Conservation (phyloP, 257 asterid genomes). For the Penstemon barbatus region DNA sequence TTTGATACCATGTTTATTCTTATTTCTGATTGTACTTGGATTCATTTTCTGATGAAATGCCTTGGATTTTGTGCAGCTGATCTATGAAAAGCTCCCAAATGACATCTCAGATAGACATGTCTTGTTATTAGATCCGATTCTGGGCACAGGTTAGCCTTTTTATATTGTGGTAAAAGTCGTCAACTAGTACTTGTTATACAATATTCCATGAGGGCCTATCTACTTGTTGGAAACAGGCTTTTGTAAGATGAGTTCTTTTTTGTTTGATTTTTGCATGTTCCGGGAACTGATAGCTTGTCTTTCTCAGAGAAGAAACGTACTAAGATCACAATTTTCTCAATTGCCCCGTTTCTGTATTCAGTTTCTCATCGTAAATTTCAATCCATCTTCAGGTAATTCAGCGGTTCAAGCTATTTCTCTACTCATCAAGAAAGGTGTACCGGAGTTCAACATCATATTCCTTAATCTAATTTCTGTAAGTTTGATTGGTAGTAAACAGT, state of each 20-base stretch:
- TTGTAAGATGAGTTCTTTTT: background rate
- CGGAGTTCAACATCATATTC: constrained; percentile 89
- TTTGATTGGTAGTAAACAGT: background rate
- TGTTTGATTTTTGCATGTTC: too few species aligned
- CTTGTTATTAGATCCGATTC: constrained; percentile 86
- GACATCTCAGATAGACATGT: constrained; percentile 96
- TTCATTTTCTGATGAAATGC: constrained; percentile 4
- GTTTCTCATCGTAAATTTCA: constrained; percentile 10
- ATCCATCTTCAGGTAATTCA: constrained; percentile 71
- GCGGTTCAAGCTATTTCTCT: constrained; percentile 92
- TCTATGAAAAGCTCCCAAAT: constrained; percentile 86
- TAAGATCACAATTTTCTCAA: background rate
- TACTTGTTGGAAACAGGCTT: background rate
- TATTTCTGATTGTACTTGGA: background rate
- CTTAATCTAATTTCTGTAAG: constrained; percentile 96
- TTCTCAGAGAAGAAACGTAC: background rate
- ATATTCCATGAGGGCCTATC: background rate
- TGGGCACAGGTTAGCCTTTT: constrained; percentile 84
- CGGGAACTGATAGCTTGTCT: too few species aligned
- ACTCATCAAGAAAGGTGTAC: constrained; percentile 90
- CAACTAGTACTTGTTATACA: background rate
- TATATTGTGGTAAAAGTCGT: background rate
- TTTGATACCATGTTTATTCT: background rate
- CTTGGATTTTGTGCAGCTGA: constrained; percentile 55
- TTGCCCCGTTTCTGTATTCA: background rate